Base-by-base conservation (phyloP, 106 monocot genomes). In the Dendrobium chrysotoxum region DNA sequence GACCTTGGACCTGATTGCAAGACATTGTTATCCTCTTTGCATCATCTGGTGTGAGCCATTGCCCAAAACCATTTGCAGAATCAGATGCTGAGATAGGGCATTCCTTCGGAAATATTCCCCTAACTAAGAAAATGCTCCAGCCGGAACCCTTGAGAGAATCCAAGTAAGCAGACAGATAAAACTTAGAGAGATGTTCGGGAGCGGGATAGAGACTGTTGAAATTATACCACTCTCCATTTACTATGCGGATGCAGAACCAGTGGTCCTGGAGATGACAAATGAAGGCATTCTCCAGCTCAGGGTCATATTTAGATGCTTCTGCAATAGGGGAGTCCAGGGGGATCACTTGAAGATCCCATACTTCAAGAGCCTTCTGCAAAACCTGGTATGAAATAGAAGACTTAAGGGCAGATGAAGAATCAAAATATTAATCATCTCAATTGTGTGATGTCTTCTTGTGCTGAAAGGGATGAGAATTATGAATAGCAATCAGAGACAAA, bases 211-310 rank as follows among this genome's bases (percentile, higher is more conserved):
- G 95, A 71, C 98, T 98, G 73, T 98, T 95, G 81, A 98, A 98
- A 61, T 98, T 95, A 83, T 89, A 98, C 98, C 98, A 98, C 76
- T 98, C 95, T 3, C 85, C 89, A 66, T 95, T 93, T 41, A 98
- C 95, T 80, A 93, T 98, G 2, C 98, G 84, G 10, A 98, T 93
- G 89, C 94, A 98, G 81, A 98, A 98, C 98, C 98, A 98, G 75
- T 98, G 98, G 76, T 91, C 80, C 15, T 87, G 91, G 58, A 92
- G 78, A 85, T 98, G 92, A 47, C 98, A 98, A 31, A 98, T 98
- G 82, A 92, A 98, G 40, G 92, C 98, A 72, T 82, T 87, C 79
- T 98, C 98, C 81, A 82, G 78, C 79, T 92, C 98, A 58, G 98
- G 95, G 57, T 92, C 91, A 70, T 82, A 89, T 41, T 84, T 84